Evolutionary conservation across 192 early-diverging fungal species (phyloP), one percentile per base, ranked within the genome.

Genomic region (Pilobolus umbonatus): DNA sequence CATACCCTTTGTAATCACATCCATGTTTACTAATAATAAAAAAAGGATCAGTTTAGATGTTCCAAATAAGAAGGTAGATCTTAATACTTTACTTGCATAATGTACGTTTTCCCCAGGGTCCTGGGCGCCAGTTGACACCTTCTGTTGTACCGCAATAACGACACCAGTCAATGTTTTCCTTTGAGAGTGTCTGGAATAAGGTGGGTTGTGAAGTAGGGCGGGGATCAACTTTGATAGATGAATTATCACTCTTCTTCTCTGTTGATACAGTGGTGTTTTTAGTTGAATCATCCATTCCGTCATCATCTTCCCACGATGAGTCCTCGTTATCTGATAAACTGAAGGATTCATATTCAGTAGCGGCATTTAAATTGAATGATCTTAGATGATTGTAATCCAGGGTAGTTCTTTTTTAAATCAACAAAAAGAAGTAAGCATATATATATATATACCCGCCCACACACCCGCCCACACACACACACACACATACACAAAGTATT

Each of bases 1-100:
- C 93, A 64, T 93, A 95, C 29, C 93, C 93, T 72, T 93, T 93
- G 68, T 91, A 95, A 75, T 93, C 93, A 70, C 93, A 95, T 49
- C 93, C 93, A 68, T 95, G 93, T 74, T 93, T 93, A 72, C 78
- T 82, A 67, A 39, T 36, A 19, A 49, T 14, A 53, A 14, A 34
- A 26, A 49, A 28, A 60, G 57, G 12, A 60, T n/a, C n/a, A n/a
- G n/a, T 26, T 60, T 21, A 35, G 5, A n/a, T 24, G 45, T 32
- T 43, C 22, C 47, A 49, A n/a, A 42, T 42, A 19, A 11, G 5
- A 49, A 6, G 29, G 1, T 8, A 49, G 6, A 4, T 2, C 2
- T 28, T 21, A 32, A n/a, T 3, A 39, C 80, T 73, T 65, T 79
- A 85, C 82, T 95, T 95, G 88, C 93, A 95, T 44, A 95, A 70